These are phyloP conservation scores for Pholiota adiposa DNA, from an alignment of 1,284 basidiomycete species.

Conservation along the genomic window DNA sequence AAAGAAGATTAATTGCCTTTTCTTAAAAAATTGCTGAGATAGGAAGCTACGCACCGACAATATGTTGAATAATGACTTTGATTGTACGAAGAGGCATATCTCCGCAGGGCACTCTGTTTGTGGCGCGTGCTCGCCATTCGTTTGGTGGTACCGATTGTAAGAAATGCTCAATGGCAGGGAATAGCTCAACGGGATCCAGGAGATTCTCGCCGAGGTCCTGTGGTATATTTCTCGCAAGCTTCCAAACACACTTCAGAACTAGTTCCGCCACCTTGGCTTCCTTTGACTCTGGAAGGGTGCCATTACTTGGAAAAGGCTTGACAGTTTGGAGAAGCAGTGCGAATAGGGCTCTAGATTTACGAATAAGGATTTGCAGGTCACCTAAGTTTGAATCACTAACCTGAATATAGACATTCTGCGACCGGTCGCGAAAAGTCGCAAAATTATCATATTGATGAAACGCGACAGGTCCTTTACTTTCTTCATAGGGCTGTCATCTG, in stretches of 20 bases:
- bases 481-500: slow-evolving; percentile 79
- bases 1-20: not conserved
- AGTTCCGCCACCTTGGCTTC: slow-evolving; percentile 94
- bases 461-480: slow-evolving; percentile 89
- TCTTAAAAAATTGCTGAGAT: not conserved
- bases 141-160: slow-evolving; percentile 92
- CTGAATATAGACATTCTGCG: slow-evolving; percentile 92
- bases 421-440: slow-evolving; percentile 91
- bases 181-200: slow-evolving; percentile 86
- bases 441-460: slow-evolving; percentile 98
- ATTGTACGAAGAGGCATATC: slow-evolving; percentile 98
- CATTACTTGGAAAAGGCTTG: slow-evolving; percentile 79
- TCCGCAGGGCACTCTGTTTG: slow-evolving; percentile 90
- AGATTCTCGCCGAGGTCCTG: slow-evolving; percentile 84
- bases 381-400: slow-evolving; percentile 46
- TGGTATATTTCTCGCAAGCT: slow-evolving; percentile 92
- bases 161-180: slow-evolving; percentile 95
- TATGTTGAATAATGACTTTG: slow-evolving; percentile 96
- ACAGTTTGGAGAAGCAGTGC: slow-evolving; percentile 87
- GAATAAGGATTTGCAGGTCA: slow-evolving; percentile 17
- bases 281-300: slow-evolving; percentile 70
- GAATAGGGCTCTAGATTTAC: slow-evolving; percentile 62
- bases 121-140: slow-evolving; percentile 92
- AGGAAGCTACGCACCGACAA: slow-evolving; percentile 73
- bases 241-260: slow-evolving; percentile 98